Evolutionary conservation across 768 basidiomycete genomes (phyloP).

Genomic region (Zangia roseola): DNA sequence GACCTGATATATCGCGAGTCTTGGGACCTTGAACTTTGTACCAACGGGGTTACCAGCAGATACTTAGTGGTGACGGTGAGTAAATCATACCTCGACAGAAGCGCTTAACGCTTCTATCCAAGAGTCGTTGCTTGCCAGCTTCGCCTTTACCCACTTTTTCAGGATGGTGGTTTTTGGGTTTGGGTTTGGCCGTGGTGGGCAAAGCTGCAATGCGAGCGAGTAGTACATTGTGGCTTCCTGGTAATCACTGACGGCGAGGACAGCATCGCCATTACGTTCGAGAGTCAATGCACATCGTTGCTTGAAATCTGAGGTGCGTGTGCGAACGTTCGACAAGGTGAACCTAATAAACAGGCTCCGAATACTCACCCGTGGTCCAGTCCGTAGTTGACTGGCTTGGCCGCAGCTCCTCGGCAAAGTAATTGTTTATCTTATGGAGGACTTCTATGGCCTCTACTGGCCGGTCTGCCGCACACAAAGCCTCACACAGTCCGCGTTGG

Average conservation of each 20-base stretch:
- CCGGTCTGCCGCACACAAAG: not conserved
- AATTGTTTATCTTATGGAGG: not conserved
- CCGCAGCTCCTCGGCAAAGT: not conserved
- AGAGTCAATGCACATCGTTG: not conserved
- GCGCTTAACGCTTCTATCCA: slow-evolving; percentile 1
- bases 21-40: not conserved
- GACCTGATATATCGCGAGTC: not conserved
- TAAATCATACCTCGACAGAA: not conserved
- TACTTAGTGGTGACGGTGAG: not conserved
- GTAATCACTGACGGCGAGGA: not conserved
- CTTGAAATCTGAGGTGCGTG: not conserved
- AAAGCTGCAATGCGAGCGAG: not conserved
- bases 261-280: not conserved
- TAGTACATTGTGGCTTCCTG: slow-evolving; percentile 1
- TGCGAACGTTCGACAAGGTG: not conserved
- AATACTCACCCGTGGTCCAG: not conserved
- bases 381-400: not conserved
- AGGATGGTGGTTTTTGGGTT: not conserved
- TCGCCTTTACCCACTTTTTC: slow-evolving; percentile 3
- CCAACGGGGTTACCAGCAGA: not conserved
- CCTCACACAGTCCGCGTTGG: slow-evolving; percentile 2
- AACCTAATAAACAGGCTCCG: not conserved
- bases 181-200: not conserved
- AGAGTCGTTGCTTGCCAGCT: not conserved
- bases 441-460: slow-evolving; percentile 2